phyloP scores from a whole-genome alignment of 2,329 filamentous ascomycete genomes.

The Alternaria gaisen region DNA sequence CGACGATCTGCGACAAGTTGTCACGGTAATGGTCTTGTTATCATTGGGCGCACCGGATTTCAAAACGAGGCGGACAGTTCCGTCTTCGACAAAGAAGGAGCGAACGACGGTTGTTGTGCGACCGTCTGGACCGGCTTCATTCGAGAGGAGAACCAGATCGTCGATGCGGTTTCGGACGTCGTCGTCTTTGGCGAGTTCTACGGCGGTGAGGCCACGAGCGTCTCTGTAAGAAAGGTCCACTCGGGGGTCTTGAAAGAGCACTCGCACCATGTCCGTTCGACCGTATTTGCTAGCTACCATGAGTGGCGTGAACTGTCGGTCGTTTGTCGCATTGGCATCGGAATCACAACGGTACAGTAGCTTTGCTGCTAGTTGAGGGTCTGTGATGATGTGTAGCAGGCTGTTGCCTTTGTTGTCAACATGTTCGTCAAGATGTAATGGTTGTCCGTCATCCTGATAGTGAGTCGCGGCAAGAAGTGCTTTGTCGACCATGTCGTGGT shows the following conservation, averaged over 20 bases:
- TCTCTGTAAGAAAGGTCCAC: slow-evolving; percentile 88
- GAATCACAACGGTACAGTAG: slow-evolving; percentile 87
- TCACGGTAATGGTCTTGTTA: slow-evolving; percentile 87
- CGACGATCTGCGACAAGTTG: slow-evolving; percentile 87
- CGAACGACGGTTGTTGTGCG: slow-evolving; percentile 92
- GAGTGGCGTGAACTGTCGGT: slow-evolving; percentile 91
- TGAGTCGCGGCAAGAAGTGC: slow-evolving; percentile 77
- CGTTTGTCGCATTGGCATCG: slow-evolving; percentile 95
- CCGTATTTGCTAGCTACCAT: slow-evolving; percentile 99
- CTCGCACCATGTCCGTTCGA: slow-evolving; percentile 88
- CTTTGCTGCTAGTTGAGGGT: slow-evolving; percentile 76
- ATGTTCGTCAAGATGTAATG: slow-evolving; percentile 91
- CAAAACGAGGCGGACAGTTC: slow-evolving; percentile 87
- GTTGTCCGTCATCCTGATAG: slow-evolving; percentile 78
- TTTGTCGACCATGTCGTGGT: slow-evolving; percentile 84
- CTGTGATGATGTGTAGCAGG: slow-evolving; percentile 92
- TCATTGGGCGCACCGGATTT: slow-evolving; percentile 91
- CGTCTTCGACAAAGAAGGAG: slow-evolving; percentile 97
- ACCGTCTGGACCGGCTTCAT: slow-evolving; percentile 71
- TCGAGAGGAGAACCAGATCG: slow-evolving; percentile 84
- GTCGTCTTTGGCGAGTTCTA: slow-evolving; percentile 97
- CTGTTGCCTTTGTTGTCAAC: slow-evolving; percentile 94
- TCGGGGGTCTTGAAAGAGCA: slow-evolving; percentile 84
- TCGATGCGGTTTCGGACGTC: slow-evolving; percentile 97
- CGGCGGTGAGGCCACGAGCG: slow-evolving; percentile 85